These are phyloP conservation scores for Rhazya stricta DNA, from an alignment of 257 asterid species.

Conservation along the genomic window DNA sequence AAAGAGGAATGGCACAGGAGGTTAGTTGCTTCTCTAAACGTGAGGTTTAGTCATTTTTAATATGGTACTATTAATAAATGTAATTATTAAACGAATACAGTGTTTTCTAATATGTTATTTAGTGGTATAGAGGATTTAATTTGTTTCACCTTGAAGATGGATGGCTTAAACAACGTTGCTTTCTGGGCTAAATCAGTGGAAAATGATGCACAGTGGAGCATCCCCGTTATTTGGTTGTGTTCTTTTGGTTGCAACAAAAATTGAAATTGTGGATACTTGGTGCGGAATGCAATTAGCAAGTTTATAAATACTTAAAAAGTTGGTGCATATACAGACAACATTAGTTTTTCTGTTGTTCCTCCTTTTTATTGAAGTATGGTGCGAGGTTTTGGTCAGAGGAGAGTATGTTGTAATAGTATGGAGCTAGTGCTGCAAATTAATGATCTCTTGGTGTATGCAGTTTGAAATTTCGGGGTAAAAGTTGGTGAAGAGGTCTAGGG, in stretches of 20 bases:
- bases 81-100: background rate
- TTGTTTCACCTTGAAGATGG: background rate
- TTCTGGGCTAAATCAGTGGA: no score
- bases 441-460: background rate
- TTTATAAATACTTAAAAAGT: background rate
- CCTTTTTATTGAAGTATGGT: background rate
- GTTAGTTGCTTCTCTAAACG: constrained; percentile 26
- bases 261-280: background rate
- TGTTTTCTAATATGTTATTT: background rate
- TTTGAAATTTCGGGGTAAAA: background rate
- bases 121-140: background rate
- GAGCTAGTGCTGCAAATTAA: background rate
- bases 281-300: background rate
- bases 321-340: no score
- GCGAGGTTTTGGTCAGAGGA: background rate
- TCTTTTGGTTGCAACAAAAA: background rate
- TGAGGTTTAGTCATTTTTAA: background rate
- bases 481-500: background rate
- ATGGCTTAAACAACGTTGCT: no score
- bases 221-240: background rate
- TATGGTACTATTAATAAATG: background rate
- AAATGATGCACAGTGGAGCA: background rate
- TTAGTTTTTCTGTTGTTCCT: background rate
- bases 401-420: background rate
- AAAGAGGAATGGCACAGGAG: constrained; percentile 95